phyloP scores from a whole-genome alignment of 352 stramenopile genomes.

The Phytophthora pistaciae region DNA sequence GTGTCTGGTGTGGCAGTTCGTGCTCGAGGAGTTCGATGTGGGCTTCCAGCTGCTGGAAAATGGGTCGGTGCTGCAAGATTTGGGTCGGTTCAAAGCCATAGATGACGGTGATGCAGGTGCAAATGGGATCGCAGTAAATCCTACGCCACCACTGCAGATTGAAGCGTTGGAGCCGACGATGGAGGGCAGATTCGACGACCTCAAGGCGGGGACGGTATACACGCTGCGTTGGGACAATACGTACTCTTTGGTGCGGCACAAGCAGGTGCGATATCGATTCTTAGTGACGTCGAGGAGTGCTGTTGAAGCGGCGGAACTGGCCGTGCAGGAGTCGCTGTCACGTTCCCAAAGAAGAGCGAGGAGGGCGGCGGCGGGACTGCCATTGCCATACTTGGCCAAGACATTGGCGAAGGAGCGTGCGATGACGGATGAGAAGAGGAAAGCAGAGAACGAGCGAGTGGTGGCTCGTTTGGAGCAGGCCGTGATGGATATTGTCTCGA shows the following conservation, averaged over 20 bases:
- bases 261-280: constrained; percentile 68
- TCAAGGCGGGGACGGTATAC: constrained; percentile 50
- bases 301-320: constrained; percentile 58
- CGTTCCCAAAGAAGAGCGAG: constrained; percentile 29
- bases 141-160: constrained; percentile 9
- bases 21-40: constrained; percentile 66
- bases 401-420: constrained; percentile 46
- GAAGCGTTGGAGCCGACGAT: constrained; percentile 20
- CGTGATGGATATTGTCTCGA: constrained; percentile 76
- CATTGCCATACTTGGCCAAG: constrained; percentile 48
- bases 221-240: constrained; percentile 81
- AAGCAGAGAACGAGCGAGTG: constrained; percentile 34
- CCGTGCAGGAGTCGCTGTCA: constrained; percentile 52
- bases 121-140: background rate
- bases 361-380: constrained; percentile 29
- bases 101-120: background rate
- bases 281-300: constrained; percentile 49
- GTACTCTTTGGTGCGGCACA: constrained; percentile 80
- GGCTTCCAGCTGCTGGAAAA: constrained; percentile 72
- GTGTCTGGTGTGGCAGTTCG: constrained; percentile 72
- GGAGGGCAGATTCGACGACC: constrained; percentile 44
- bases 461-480: constrained; percentile 30
- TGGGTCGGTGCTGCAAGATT: constrained; percentile 37
- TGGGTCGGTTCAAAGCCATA: constrained; percentile 47
- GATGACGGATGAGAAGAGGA: constrained; percentile 39